Evolutionary conservation across 179 eudicot species (phyloP), one percentile per base, ranked within the genome.

Genomic region (Spergularia azorica): DNA sequence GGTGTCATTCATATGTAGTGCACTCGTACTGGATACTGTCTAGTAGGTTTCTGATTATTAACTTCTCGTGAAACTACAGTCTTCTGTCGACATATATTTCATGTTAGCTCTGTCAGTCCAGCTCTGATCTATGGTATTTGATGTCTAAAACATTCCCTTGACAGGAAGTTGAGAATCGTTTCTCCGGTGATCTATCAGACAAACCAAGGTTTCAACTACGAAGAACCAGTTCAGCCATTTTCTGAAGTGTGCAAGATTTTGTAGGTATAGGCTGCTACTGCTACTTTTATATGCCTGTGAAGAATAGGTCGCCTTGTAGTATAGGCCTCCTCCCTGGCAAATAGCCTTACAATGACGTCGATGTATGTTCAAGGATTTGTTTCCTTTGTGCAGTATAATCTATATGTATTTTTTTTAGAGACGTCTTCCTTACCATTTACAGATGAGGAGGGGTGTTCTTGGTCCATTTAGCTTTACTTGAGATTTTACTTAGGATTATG

Each of bases 141-240:
- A 50, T 18, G 50, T 20, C 56, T 55, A 16, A 50, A 56, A 1
- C 14, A 17, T 67, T 13, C 36, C 54, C 0, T 41, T 73, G 67
- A 36, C 79, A 83, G 86, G 86, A 77, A 70, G n/a, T 77, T 26
- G 83, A 83, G 46, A 57, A 66, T 1, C 60, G 64, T 54, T 32
- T 69, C 73, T 20, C 20, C 3, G 32, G 5, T 56, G 73, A 38
- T 48, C 58, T 74, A 9, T 69, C 73, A n/a, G 67, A 77, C 50
- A 78, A 76, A 63, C 72, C 78, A 11, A 80, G 71, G 66, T 79
- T 80, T 66, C 86, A 83, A 57, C 81, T 83, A 50, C 76, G 86
- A 18, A 75, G 86, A 80, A 83, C 86, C 76, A 83, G 86, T 60
- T 83, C 86, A n/a, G 72, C 86, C 52, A 11, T 59, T 77, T 77